Evolutionary conservation across 2,329 filamentous ascomycete species (phyloP).

Genomic region (Elsinoe fawcettii): DNA sequence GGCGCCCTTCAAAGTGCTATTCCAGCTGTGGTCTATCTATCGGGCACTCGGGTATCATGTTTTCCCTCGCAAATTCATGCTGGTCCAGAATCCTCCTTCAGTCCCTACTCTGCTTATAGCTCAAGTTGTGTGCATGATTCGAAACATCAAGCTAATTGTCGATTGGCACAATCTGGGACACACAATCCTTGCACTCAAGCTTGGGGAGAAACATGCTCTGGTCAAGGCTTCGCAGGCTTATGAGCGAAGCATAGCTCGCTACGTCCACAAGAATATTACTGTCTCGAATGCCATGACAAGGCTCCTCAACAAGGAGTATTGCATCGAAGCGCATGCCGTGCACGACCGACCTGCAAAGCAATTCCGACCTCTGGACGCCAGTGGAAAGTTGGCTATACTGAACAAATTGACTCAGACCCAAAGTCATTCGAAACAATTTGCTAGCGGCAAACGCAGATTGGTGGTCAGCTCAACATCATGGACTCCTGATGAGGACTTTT

Average conservation of each 20-base stretch:
- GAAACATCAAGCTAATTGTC: conserved; percentile 74
- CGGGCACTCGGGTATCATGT: conserved; percentile 64
- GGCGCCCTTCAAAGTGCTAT: conserved; percentile 77
- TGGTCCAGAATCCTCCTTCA: conserved; percentile 89
- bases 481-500: conserved; percentile 96
- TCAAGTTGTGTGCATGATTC: conserved; percentile 61
- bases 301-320: conserved; percentile 61
- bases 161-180: conserved; percentile 99
- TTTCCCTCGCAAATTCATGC: conserved; percentile 70
- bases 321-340: conserved; percentile 56
- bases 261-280: conserved; percentile 68
- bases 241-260: conserved; percentile 62
- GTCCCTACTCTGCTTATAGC: conserved; percentile 82
- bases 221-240: conserved; percentile 70
- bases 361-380: conserved; percentile 61
- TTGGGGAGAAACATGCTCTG: conserved; percentile 60
- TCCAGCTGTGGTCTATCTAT: conserved; percentile 69
- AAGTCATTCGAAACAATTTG: conserved; percentile 45
- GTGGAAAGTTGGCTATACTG: conserved; percentile 53
- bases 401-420: conserved; percentile 56
- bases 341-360: conserved; percentile 80
- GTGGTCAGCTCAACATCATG: conserved; percentile 92
- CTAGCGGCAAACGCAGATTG: conserved; percentile 48
- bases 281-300: conserved; percentile 84
- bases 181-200: conserved; percentile 70